Evolutionary conservation across 75 land plant species (phyloP).

Genomic region (Cryptomeria japonica): DNA sequence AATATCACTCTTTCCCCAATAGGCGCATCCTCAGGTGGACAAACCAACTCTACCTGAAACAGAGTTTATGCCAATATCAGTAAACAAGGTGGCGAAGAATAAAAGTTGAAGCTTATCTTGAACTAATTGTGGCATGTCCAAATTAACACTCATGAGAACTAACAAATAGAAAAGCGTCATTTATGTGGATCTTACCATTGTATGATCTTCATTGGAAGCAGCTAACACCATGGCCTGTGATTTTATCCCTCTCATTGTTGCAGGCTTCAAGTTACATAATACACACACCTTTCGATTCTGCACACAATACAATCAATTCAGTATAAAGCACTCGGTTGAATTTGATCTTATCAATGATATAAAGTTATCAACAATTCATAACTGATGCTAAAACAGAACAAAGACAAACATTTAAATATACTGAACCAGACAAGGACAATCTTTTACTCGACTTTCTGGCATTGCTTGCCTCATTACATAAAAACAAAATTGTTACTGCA

Average conservation of each 20-base stretch:
- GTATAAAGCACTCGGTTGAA: background rate
- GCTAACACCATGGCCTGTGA: slow-evolving; percentile 99
- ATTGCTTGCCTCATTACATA: background rate
- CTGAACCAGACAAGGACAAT: background rate
- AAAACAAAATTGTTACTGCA: background rate
- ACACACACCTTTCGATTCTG: slow-evolving; percentile 95
- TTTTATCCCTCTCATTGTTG: slow-evolving; percentile 87
- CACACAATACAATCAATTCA: background rate
- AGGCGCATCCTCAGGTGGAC: slow-evolving; percentile 73
- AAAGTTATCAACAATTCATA: background rate
- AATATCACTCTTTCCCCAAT: slow-evolving; percentile 86
- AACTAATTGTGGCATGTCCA: background rate
- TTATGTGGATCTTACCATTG: slow-evolving; percentile 47
- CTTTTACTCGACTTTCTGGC: background rate
- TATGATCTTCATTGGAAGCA: slow-evolving; percentile 81
- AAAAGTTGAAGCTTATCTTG: background rate
- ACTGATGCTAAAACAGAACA: background rate
- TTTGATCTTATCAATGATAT: background rate
- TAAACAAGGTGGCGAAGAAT: background rate
- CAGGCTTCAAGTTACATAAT: slow-evolving; percentile 95
- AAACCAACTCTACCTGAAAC: slow-evolving; percentile 69
- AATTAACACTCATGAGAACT: background rate
- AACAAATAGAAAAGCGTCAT: background rate
- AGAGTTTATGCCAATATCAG: background rate
- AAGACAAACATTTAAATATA: slow-evolving; percentile 10